Evolutionary conservation across 2,329 filamentous ascomycete genomes (phyloP), one percentile per base, ranked within the genome.

Genomic region (Fusarium sp.): DNA sequence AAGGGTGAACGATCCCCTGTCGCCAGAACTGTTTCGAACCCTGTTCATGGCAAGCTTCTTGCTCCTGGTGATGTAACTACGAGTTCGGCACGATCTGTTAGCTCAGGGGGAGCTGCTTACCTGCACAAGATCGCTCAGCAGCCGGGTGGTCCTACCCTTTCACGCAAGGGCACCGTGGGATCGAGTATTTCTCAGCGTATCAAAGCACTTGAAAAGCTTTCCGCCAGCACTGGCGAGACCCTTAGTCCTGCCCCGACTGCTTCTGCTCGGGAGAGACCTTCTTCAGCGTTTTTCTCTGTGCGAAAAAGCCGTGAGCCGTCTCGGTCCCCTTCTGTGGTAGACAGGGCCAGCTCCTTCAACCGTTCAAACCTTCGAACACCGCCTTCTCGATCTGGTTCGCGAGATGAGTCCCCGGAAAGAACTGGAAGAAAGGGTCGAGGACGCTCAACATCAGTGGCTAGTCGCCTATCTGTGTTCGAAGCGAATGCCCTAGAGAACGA

Each of bases 101-200:
- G 88, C 34, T 85, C 86, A 6, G 86, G 88, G 5, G 86, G 88
- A 24, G 84, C 87, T 10, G 85, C 86, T 15, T 88, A 84, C 71
- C 73, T 88, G 59, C 86, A 87, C 71, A 87, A 83, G 63, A 81
- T 87, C 49, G 83, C 82, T 10, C 87, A 86, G 67, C 87, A 88
- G 72, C 80, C 83, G 30, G 79, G 77, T 46, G 80, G 80, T 16
- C 78, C 86, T 16, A 85, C 86, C 54, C 76, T 91, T 52, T 82
- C 86, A 48, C 79, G 78, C 59, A 97, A 94, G 78, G 86, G 91
- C 70, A 96, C 93, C 75, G 88, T 98, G 25, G 94, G 94, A 10
- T 94, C 92, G 11, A 94, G 93, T 72, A 98, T 99, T 65, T 97
- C 95, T 5, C 93, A 95, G 78, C 91, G 96, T 44, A 98, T 98